Base-by-base conservation (phyloP, 805 yeast genomes). In the Clavispora carvajalis region DNA sequence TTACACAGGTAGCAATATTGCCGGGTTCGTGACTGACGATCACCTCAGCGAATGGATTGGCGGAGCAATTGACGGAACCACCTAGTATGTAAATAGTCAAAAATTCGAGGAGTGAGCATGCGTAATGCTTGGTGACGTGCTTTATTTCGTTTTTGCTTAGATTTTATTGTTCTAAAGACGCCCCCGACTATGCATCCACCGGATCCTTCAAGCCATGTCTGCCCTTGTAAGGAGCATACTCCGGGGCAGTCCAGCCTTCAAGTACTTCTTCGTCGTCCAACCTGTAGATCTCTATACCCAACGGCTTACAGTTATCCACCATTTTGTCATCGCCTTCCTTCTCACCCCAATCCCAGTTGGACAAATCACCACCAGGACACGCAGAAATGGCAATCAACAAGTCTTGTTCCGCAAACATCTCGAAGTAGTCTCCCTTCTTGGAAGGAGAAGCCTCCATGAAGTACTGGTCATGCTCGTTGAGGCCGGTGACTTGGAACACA, bases 391-490 rank as follows among this genome's bases (percentile, higher is more conserved):
- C 85, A 48, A 81, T 76, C 37, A 80, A 59, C 43, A 80, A 59
- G 52, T 80, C 85, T 35, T 74, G 76, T 52, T 80, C 86, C 3
- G 85, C 85, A 58, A 79, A 80, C 55, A 77, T 69, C 57, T 80
- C 85, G 51, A 80, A 79, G 55, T 76, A 78, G 52, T 80, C 86
- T 11, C 70, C 76, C 33, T 64, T 59, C 25, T 70, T 63, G 2
- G 85, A 80, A 1, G 86, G 86, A 47, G 81, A 78, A 1, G 85
- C 74, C 53, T 79, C 85, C 85, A 79, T 80, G 55, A 76, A 80
- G 56, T 80, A 80, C 54, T 77, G 82, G 54, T 80, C 85, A 47
- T 76, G 63, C 45, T 77, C 81, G 47, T 78, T 77, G 48, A 79
- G 66, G 0, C 86, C 86, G 1, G 85, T 80, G 44, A 80, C 77